Conservation (phyloP, 192 early-diverging fungal species). For the Mortierella alpina region DNA sequence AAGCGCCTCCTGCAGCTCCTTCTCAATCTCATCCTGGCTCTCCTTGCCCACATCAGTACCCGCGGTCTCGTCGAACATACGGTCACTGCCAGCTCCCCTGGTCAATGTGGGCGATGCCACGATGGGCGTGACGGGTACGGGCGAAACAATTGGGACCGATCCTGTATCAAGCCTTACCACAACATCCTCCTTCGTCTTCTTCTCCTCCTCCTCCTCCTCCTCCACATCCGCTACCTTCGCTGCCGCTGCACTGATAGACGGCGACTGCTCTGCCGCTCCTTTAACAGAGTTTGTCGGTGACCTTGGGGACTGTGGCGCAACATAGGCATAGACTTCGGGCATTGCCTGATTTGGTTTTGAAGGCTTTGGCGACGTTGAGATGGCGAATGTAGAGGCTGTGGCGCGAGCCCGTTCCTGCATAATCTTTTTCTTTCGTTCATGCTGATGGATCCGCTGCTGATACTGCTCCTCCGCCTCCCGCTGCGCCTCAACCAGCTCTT, state of each 20-base stretch:
- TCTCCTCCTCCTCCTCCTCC: background rate
- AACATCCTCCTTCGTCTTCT: background rate
- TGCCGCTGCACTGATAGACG: background rate
- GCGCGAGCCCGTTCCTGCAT: slow-evolving; percentile 49
- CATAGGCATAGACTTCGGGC: slow-evolving; percentile 22
- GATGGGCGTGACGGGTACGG: slow-evolving; percentile 11
- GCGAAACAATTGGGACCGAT: slow-evolving; percentile 11
- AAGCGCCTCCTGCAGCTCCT: slow-evolving; percentile 40
- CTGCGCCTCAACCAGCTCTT: slow-evolving; percentile 57
- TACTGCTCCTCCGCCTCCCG: slow-evolving; percentile 55
- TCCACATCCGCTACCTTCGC: background rate
- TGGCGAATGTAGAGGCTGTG: slow-evolving; percentile 43
- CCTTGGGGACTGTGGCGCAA: slow-evolving; percentile 7
- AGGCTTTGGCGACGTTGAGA: slow-evolving; percentile 5
- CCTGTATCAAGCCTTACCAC: too few relatives aligned
- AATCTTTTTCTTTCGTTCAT: slow-evolving; percentile 39
- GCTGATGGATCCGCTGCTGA: slow-evolving; percentile 45
- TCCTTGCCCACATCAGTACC: slow-evolving; percentile 7
- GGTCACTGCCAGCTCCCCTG: slow-evolving; percentile 9
- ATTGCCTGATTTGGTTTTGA: background rate
- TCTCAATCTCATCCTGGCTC: slow-evolving; percentile 35
- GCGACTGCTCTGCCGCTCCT: background rate
- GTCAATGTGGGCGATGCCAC: slow-evolving; percentile 28
- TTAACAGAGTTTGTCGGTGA: background rate
- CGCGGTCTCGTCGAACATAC: background rate